Percentiles rank a stretch among this genome's conserved stretches.
Evolutionary conservation across 352 stramenopile genomes (phyloP).

Genomic region (Pythium sp.): DNA sequence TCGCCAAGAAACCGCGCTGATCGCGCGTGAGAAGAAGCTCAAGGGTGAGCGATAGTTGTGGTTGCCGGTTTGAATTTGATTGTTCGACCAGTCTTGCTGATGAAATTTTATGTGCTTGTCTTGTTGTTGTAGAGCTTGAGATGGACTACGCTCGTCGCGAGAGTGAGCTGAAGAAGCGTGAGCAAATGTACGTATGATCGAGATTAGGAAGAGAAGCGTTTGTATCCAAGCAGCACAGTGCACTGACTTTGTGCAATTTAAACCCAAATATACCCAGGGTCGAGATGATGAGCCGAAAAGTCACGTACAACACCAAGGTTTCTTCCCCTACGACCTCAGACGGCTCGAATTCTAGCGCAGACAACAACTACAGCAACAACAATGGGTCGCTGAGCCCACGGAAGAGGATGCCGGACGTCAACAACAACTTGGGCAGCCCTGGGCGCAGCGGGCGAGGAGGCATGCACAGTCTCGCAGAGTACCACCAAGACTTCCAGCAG

Average conservation of each 20-base stretch:
- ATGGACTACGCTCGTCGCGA: conserved; percentile 79
- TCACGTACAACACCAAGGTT: conserved; percentile 62
- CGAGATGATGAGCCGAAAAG: conserved; percentile 78
- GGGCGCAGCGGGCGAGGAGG: conserved; percentile 23
- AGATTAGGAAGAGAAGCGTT: background rate
- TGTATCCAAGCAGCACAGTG: conserved; percentile 3
- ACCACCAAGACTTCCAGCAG: conserved; percentile 39
- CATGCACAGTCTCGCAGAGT: conserved; percentile 29
- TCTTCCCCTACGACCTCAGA: conserved; percentile 73
- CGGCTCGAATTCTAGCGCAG: conserved; percentile 70
- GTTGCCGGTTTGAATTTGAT: background rate
- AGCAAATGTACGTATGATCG: conserved; percentile 62
- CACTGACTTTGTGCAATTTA: conserved; percentile 11
- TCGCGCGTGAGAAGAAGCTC: conserved; percentile 82
- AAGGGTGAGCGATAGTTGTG: conserved; percentile 43
- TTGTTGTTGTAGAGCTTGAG: conserved; percentile 48
- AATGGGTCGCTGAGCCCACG: conserved; percentile 30
- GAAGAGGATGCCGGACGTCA: conserved; percentile 16
- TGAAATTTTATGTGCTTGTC: background rate
- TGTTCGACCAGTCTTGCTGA: background rate
- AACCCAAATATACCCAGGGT: conserved; percentile 30
- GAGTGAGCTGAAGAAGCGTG: conserved; percentile 78
- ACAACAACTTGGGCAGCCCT: conserved; percentile 53
- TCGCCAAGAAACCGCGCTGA: conserved; percentile 80
- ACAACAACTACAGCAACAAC: conserved; percentile 66